Evolutionary conservation across 108 stramenopile genomes (phyloP).

Genomic region (Nitzschia inconspicua): DNA sequence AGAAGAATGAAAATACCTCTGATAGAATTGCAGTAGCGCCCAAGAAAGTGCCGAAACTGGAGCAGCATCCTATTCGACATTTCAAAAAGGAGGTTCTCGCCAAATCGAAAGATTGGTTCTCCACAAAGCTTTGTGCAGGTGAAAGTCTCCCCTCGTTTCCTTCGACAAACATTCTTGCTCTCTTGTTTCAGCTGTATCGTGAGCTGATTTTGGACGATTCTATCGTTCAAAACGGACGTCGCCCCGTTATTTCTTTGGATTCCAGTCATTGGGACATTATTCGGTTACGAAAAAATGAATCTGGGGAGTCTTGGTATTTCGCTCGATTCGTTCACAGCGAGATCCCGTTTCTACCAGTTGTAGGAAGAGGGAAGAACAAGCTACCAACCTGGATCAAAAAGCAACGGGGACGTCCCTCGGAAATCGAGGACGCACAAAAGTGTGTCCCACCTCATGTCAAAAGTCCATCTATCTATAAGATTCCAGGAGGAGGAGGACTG

Average conservation of each 20-base stretch:
- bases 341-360: not conserved
- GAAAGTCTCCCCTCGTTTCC: conserved; percentile 1
- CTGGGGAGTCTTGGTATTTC: conserved; percentile 8
- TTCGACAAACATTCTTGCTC: conserved; percentile 34
- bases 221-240: not conserved
- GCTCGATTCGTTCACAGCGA: conserved; percentile 10
- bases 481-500: conserved; percentile 1
- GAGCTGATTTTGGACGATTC: not conserved
- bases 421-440: conserved; percentile 15
- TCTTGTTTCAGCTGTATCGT: not conserved
- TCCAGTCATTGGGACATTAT: conserved; percentile 6
- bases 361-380: conserved; percentile 18
- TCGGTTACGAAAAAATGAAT: not conserved
- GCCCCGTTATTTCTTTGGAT: not conserved
- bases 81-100: conserved; percentile 1
- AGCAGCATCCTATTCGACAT: not conserved
- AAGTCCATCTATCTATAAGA: not conserved
- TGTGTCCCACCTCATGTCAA: conserved; percentile 29
- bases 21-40: not conserved
- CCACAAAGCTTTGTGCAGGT: conserved; percentile 11
- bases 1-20: not conserved
- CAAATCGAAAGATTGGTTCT: conserved; percentile 6
- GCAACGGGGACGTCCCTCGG: conserved; percentile 7
- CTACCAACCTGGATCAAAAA: conserved; percentile 38
- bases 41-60: not conserved